These are phyloP conservation scores for Starmerella gropengiesseri DNA, from an alignment of 805 yeast species.

Conservation along the genomic window DNA sequence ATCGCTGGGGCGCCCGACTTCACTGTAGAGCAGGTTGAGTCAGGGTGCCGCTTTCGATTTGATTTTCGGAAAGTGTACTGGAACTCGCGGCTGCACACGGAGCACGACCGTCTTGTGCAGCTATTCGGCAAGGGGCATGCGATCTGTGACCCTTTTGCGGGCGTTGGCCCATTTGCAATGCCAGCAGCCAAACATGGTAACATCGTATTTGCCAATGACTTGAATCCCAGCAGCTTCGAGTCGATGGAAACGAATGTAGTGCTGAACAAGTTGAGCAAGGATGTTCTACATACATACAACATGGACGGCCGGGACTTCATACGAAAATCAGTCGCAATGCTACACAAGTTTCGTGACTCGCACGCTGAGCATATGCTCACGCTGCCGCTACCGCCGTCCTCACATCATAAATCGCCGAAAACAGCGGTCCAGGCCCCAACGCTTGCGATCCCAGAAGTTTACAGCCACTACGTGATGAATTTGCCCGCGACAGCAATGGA, in stretches of 20 bases:
- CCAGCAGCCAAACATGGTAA: slow-evolving; percentile 85
- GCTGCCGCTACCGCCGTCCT: slow-evolving; percentile 3
- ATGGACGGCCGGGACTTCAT: slow-evolving; percentile 80
- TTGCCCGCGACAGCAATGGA: slow-evolving; percentile 86
- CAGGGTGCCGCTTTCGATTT: slow-evolving; percentile 73
- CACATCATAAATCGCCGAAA: slow-evolving; percentile 1
- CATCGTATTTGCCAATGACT: slow-evolving; percentile 80
- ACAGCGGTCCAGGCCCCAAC: not conserved
- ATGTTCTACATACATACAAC: slow-evolving; percentile 50
- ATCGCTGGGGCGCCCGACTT: slow-evolving; percentile 69
- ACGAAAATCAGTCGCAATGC: slow-evolving; percentile 41
- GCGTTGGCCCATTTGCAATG: slow-evolving; percentile 95
- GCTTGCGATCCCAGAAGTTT: slow-evolving; percentile 38
- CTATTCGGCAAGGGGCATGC: slow-evolving; percentile 54
- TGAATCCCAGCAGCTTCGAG: slow-evolving; percentile 76
- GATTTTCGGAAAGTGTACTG: slow-evolving; percentile 93
- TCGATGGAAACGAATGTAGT: slow-evolving; percentile 55
- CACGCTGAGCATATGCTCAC: slow-evolving; percentile 26
- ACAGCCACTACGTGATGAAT: slow-evolving; percentile 82
- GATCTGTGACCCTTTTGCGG: slow-evolving; percentile 93
- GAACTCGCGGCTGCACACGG: slow-evolving; percentile 91
- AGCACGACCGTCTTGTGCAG: slow-evolving; percentile 70
- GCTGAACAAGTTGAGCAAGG: slow-evolving; percentile 48
- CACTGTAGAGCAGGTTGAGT: slow-evolving; percentile 74
- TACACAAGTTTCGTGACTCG: slow-evolving; percentile 35